phyloP scores from a whole-genome alignment of 2,329 filamentous ascomycete species.

The Rutstroemia sp. region DNA sequence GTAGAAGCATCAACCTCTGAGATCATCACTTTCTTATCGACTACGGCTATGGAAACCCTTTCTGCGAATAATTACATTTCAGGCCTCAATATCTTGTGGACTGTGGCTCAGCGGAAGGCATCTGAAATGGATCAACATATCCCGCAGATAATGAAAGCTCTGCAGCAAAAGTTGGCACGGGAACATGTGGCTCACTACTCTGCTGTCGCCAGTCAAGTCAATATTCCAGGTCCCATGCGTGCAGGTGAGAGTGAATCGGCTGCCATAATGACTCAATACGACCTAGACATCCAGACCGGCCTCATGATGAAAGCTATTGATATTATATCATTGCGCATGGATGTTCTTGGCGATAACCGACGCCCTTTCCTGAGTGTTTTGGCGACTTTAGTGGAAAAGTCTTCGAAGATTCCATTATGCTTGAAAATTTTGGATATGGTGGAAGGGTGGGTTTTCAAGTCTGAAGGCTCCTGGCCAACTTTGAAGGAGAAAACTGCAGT shows the following conservation, averaged over 20 bases:
- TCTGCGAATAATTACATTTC: slow-evolving; percentile 75
- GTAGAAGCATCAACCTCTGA: slow-evolving; percentile 77
- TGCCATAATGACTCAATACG: slow-evolving; percentile 61
- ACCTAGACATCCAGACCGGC: slow-evolving; percentile 81
- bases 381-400: slow-evolving; percentile 92
- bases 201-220: slow-evolving; percentile 45
- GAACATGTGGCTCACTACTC: slow-evolving; percentile 81
- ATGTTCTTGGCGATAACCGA: slow-evolving; percentile 81
- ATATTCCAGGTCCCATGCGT: slow-evolving; percentile 29
- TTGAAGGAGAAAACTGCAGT: slow-evolving; percentile 99
- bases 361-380: slow-evolving; percentile 92
- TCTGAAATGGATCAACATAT: slow-evolving; percentile 88
- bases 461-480: slow-evolving; percentile 90
- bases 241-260: slow-evolving; percentile 41
- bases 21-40: slow-evolving; percentile 75
- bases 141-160: slow-evolving; percentile 78
- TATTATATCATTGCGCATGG: slow-evolving; percentile 85
- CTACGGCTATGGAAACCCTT: slow-evolving; percentile 81
- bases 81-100: slow-evolving; percentile 91
- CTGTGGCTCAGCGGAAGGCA: slow-evolving; percentile 75
- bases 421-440: slow-evolving; percentile 92
- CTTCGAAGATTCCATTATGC: slow-evolving; percentile 77
- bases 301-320: slow-evolving; percentile 95
- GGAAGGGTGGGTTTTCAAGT: slow-evolving; percentile 92
- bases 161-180: slow-evolving; percentile 85